Base-by-base conservation (phyloP, 2,329 filamentous ascomycete species). In the Rutstroemia sp. region DNA sequence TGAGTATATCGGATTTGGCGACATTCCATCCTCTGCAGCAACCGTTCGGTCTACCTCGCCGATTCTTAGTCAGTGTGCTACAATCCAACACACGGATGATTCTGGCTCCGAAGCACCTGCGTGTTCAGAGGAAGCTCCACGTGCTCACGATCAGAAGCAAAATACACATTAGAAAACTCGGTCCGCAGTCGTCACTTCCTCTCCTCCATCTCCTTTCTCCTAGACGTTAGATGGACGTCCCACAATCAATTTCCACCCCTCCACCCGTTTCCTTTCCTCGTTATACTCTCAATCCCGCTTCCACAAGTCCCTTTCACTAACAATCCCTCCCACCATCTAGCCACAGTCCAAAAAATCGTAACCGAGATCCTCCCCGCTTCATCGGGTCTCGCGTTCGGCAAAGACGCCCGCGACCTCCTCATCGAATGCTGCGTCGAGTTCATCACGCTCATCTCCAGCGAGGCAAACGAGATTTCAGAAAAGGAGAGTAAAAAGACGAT, bases 361-460 rank as follows among this genome's bases (percentile, higher is more conserved):
- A 87, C 87, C 57, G 94, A 99, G 72, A 96, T 99, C 67, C 81
- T 99, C 1, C 85, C 90, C 1, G 76, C 87, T 0, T 83, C 87
- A 49, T 79, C 80, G 17, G 89, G 90, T 51, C 82, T 95, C 60
- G 86, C 88, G 1, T 97, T 97, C 70, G 89, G 92, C 45, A 96
- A 96, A 71, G 94, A 99, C 67, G 92, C 92, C 12, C 87, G 94
- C 58, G 94, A 99, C 69, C 79, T 97, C 2, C 79, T 99, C 52
- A 99, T 99, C 67, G 94, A 97, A 76, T 97, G 94, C 76, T 99
- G 94, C 69, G 92, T 99, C 68, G 94, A 99, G 73, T 99, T 99
- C 73, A 96, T 99, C 72, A 97, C 94, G 17, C 83, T 99, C 67
- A 88, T 99, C 65, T 96, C 92, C n/a, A 95, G 90, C 48, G 92